Evolutionary conservation across 305 asterid genomes (phyloP).

Genomic region (Solanum hybrid): DNA sequence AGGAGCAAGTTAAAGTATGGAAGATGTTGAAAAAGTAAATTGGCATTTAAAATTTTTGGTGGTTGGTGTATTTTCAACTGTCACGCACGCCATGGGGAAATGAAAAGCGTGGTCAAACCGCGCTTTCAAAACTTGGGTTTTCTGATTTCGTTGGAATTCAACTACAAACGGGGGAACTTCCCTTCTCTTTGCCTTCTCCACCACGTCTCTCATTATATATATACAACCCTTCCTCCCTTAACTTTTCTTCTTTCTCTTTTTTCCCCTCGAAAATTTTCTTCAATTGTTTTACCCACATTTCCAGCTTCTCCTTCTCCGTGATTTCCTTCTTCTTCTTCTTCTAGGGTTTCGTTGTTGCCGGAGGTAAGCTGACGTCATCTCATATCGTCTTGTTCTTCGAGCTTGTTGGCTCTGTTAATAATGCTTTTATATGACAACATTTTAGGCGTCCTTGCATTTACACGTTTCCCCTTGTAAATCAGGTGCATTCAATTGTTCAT

Average conservation of each 20-base stretch:
- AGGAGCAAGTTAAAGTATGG: neutral
- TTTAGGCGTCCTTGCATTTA: neutral
- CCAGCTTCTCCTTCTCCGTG: neutral
- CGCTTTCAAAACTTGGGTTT: neutral
- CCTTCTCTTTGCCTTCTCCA: constrained; percentile 11
- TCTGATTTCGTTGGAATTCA: neutral
- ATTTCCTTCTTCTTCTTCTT: neutral
- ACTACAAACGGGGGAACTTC: neutral
- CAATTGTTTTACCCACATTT: neutral
- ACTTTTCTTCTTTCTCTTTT: neutral
- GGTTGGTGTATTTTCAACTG: neutral
- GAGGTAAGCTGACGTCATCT: constrained; percentile 29
- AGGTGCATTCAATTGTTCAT: neutral
- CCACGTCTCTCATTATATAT: constrained; percentile 31
- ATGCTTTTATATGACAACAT: constrained; percentile 18
- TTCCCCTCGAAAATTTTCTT: neutral
- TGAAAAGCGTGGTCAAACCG: neutral
- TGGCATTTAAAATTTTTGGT: neutral
- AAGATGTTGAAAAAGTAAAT: neutral
- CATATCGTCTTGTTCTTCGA: constrained; percentile 9
- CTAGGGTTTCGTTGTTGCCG: constrained; percentile 23
- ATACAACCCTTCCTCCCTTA: constrained; percentile 3
- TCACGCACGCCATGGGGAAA: neutral
- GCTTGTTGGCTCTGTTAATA: constrained; percentile 18
- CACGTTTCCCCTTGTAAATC: neutral